Percentiles rank a stretch among this genome's conserved stretches.
Conservation (phyloP, 2,329 filamentous ascomycete species). For the Bipolaris oryzae region DNA sequence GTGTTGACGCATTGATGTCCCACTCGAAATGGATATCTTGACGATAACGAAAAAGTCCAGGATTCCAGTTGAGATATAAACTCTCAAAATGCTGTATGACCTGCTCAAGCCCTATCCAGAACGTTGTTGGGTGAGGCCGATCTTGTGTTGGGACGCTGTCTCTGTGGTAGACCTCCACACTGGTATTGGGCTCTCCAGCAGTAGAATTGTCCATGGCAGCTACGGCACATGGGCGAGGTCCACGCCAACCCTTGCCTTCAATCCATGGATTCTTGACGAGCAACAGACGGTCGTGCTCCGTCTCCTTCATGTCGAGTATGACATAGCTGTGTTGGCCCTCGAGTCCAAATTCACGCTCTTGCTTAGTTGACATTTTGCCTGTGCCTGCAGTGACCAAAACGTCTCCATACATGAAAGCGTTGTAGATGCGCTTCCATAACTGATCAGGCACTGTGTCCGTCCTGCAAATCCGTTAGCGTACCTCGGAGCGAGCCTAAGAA, state of each 20-base stretch:
- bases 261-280: constrained; percentile 97
- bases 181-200: constrained; percentile 20
- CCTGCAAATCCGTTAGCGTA: constrained; percentile 49
- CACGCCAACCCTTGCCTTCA: constrained; percentile 76
- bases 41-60: constrained; percentile 76
- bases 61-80: constrained; percentile 97
- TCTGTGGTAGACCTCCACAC: constrained; percentile 28
- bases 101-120: constrained; percentile 91
- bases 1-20: constrained; percentile 64
- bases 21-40: constrained; percentile 92
- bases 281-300: constrained; percentile 67
- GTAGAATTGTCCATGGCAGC: constrained; percentile 26
- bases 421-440: constrained; percentile 78
- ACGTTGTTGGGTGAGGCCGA: constrained; percentile 69
- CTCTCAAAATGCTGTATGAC: constrained; percentile 93
- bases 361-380: constrained; percentile 75
- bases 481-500: neutral
- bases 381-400: constrained; percentile 91
- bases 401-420: constrained; percentile 76
- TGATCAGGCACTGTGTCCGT: constrained; percentile 77
- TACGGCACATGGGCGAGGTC: constrained; percentile 43
- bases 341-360: constrained; percentile 81
- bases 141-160: constrained; percentile 40
- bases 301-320: constrained; percentile 77
- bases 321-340: constrained; percentile 94